These are phyloP conservation scores for Lolium multiflorum DNA, from an alignment of 176 grass and related monocot genomes.

Conservation along the genomic window DNA sequence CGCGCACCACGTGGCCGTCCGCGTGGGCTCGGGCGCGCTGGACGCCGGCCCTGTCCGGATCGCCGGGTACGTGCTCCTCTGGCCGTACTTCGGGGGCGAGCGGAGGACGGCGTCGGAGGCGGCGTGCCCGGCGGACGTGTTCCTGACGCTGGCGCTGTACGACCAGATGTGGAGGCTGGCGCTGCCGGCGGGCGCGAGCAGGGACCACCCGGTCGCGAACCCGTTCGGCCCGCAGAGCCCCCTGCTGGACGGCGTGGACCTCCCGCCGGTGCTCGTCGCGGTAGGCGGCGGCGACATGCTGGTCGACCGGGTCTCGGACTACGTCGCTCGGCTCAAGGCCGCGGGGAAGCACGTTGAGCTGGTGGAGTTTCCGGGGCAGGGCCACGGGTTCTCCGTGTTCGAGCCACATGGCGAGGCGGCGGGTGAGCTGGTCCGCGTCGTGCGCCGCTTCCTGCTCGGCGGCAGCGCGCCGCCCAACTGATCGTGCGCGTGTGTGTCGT, in stretches of 20 bases:
- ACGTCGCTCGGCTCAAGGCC: slow-evolving; percentile 47
- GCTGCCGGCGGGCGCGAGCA: slow-evolving; percentile 52
- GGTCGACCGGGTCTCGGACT: slow-evolving; percentile 60
- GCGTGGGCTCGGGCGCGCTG: background rate
- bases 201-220: slow-evolving; percentile 67
- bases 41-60: slow-evolving; percentile 16
- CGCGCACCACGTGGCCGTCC: slow-evolving; percentile 49
- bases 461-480: background rate
- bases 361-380: slow-evolving; percentile 63
- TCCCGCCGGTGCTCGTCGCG: slow-evolving; percentile 60
- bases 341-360: slow-evolving; percentile 55
- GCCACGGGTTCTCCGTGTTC: slow-evolving; percentile 67
- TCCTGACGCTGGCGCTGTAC: background rate
- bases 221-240: slow-evolving; percentile 65
- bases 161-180: slow-evolving; percentile 79
- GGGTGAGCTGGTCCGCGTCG: slow-evolving; percentile 39
- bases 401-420: slow-evolving; percentile 54
- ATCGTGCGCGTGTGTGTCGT: background rate
- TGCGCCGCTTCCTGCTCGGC: slow-evolving; percentile 59
- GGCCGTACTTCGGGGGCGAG: slow-evolving; percentile 51
- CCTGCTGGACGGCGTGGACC: background rate
- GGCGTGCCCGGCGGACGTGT: background rate
- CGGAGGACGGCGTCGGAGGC: slow-evolving; percentile 41
- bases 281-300: slow-evolving; percentile 59
- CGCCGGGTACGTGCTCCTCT: slow-evolving; percentile 39